Percentiles rank a stretch among this genome's conserved stretches.
phyloP scores from a whole-genome alignment of 768 basidiomycete species.

The Kwoniella sp. region DNA sequence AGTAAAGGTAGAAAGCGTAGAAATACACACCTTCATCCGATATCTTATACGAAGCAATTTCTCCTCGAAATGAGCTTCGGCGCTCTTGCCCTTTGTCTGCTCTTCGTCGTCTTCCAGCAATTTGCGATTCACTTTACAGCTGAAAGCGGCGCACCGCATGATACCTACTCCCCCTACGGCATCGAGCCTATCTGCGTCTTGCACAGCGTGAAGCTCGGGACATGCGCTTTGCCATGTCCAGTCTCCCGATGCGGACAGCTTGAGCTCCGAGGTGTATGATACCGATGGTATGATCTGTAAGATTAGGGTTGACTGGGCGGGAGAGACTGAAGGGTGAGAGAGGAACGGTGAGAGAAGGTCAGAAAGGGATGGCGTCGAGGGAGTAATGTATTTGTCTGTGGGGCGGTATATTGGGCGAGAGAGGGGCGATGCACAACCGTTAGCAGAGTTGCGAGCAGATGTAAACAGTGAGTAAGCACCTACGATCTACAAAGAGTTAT shows the following conservation, averaged over 20 bases:
- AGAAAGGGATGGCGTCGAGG: conserved; percentile 24
- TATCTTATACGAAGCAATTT: conserved; percentile 76
- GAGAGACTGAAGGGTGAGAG: conserved; percentile 14
- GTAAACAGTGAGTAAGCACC: too few relatives aligned
- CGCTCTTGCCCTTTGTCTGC: conserved; percentile 59
- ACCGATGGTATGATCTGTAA: conserved; percentile 70
- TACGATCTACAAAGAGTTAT: too few relatives aligned
- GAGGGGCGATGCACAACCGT: too few relatives aligned
- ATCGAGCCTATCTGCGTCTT: conserved; percentile 77
- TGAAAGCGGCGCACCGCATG: conserved; percentile 69
- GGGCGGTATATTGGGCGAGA: neutral
- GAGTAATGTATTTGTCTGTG: conserved; percentile 25
- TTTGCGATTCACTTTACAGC: conserved; percentile 44
- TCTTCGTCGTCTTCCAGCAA: conserved; percentile 56
- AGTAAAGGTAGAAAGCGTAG: too few relatives aligned
- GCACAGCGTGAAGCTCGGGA: conserved; percentile 76
- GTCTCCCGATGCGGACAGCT: conserved; percentile 60
- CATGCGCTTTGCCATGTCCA: conserved; percentile 75
- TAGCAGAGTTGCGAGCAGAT: too few relatives aligned
- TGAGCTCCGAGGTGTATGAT: conserved; percentile 80
- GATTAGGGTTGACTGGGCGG: conserved; percentile 24
- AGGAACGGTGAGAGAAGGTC: conserved; percentile 23
- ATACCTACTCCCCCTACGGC: conserved; percentile 80
- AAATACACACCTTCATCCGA: conserved; percentile 67
- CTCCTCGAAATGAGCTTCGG: conserved; percentile 82